These are phyloP conservation scores for Metschnikowia borealis DNA, from an alignment of 805 yeast genomes.

Conservation along the genomic window DNA sequence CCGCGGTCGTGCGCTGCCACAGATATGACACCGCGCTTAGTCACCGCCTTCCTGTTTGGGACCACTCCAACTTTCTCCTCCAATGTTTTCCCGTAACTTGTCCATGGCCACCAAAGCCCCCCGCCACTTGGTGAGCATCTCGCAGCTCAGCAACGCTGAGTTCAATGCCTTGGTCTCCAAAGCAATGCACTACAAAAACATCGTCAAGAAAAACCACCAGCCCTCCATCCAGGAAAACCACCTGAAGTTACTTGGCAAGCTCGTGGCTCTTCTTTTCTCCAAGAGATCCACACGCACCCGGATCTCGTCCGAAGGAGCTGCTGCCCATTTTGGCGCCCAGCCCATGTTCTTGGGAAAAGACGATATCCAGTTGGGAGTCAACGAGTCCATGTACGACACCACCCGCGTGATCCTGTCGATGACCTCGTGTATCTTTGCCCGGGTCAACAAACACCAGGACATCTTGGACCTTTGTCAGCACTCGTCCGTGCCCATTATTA, in stretches of 20 bases:
- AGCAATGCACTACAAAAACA: conserved; percentile 64
- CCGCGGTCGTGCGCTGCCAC: conserved; percentile 11
- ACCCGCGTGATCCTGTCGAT: conserved; percentile 87
- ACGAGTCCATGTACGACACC: conserved; percentile 87
- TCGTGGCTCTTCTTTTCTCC: conserved; percentile 78
- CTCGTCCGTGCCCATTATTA: conserved; percentile 87
- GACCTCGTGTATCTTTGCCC: conserved; percentile 97
- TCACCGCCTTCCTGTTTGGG: conserved; percentile 13
- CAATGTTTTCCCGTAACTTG: conserved; percentile 16
- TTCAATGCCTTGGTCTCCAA: conserved; percentile 65
- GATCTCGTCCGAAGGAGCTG: conserved; percentile 91
- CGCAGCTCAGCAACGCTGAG: conserved; percentile 72
- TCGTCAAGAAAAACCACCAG: conserved; percentile 51
- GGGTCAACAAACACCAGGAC: conserved; percentile 83
- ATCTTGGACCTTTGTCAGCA: conserved; percentile 72
- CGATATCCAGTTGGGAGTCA: conserved; percentile 94
- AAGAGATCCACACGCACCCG: conserved; percentile 96
- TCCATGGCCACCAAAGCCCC: conserved; percentile 19
- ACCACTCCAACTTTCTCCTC: not conserved
- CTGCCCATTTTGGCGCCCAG: conserved; percentile 86
- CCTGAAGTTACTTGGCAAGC: conserved; percentile 67
- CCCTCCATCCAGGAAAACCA: conserved; percentile 34
- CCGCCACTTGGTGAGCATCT: conserved; percentile 79
- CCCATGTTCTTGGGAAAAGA: conserved; percentile 96
- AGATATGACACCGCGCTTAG: conserved; percentile 20